Evolutionary conservation across 2,329 filamentous ascomycete species (phyloP), one percentile per base, ranked within the genome.

Genomic region (Chlorencoelia australis): DNA sequence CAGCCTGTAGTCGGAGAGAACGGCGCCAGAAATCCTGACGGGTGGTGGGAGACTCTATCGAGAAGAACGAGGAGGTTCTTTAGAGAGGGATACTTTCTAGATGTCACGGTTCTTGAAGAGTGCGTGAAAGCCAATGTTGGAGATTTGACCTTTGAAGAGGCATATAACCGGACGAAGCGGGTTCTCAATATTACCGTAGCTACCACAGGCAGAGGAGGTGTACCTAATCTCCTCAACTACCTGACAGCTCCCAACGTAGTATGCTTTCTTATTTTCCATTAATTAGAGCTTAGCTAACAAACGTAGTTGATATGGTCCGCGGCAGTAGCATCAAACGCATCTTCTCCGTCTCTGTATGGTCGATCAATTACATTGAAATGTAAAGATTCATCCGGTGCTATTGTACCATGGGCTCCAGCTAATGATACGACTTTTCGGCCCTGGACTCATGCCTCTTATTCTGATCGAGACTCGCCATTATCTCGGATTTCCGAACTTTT

Each of bases 111-210:
- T 7, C 62, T 96, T 30, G 86, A 93, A 54, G 75, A 88, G 40
- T 89, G 85, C 48, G 81, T 95, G 10, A 73, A 81, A 39, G 76
- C 79, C 10, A 94, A 94, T 48, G 78, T 94, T 10, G 88, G 87
- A 7, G 82, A 94, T 51, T 57, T 94, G 43, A 95, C 88, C 0
- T 96, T 96, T 53, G 85, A 93, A 58, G 89, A 95, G 61, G 89
- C 89, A 0, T 94, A 88, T 53, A 73, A 79, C 34, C 75, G 77
- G 43, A 94, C 86, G 25, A 91, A 91, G 54, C 70, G 86, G 33
- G 78, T 94, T 3, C 65, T 96, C 48, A 95, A 95, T 56, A 95
- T 96, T 46, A 94, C 87, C 0, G 79, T 95, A 15, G 82, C 83
- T 0, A 84, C 82, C 2, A 77, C 76, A 15, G 76, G 75, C 5